Evolutionary conservation across 805 yeast species (phyloP).

Genomic region (Starmerella tilneyi): DNA sequence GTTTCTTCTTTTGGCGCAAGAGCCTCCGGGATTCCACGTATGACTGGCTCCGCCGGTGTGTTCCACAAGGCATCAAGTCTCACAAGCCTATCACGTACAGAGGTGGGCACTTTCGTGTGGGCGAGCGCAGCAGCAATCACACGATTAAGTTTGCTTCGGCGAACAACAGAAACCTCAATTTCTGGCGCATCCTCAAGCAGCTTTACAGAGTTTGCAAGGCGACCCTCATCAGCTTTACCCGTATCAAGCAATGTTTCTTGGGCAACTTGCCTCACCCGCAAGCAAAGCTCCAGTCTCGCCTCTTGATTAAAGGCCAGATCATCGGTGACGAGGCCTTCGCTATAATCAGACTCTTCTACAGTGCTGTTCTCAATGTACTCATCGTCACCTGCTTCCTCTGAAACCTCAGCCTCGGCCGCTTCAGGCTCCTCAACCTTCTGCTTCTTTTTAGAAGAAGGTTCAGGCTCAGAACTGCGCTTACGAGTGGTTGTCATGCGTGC

Average conservation of each 20-base stretch:
- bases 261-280: constrained; percentile 9
- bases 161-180: constrained; percentile 23
- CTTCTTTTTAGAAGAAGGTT: neutral
- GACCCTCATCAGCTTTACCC: neutral
- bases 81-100: constrained; percentile 7
- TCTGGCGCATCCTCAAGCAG: constrained; percentile 18
- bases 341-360: constrained; percentile 9
- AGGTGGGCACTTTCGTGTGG: constrained; percentile 1
- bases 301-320: constrained; percentile 16
- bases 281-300: constrained; percentile 18
- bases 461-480: constrained; percentile 2
- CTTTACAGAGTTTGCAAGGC: constrained; percentile 7
- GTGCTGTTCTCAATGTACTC: constrained; percentile 19
- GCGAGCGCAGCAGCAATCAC: constrained; percentile 15
- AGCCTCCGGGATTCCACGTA: constrained; percentile 25
- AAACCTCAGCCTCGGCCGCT: neutral
- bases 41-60: constrained; percentile 23
- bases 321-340: constrained; percentile 8
- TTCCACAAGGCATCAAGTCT: constrained; percentile 17
- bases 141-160: constrained; percentile 21
- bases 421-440: constrained; percentile 4
- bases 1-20: constrained; percentile 19
- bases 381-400: constrained; percentile 15
- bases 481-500: neutral
- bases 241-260: constrained; percentile 9